These are phyloP conservation scores for Vicia sativa DNA, from an alignment of 306 rosid genomes.

Conservation along the genomic window DNA sequence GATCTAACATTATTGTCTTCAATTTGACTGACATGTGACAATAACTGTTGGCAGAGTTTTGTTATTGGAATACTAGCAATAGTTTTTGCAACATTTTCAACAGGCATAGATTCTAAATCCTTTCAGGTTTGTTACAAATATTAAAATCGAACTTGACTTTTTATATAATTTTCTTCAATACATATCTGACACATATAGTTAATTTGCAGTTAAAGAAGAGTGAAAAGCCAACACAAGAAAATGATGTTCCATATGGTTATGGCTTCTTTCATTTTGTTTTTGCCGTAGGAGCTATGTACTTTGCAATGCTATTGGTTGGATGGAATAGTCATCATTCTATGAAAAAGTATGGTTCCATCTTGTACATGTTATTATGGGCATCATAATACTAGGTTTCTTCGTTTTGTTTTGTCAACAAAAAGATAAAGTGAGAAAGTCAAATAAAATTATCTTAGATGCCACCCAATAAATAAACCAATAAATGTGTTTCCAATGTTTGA, in stretches of 20 bases:
- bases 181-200: slow-evolving; percentile 38
- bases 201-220: slow-evolving; percentile 69
- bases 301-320: slow-evolving; percentile 91
- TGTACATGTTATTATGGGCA: slow-evolving; percentile 1
- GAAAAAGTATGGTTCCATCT: slow-evolving; percentile 56
- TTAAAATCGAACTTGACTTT: slow-evolving; percentile 35
- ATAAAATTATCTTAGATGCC: not conserved
- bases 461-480: not conserved
- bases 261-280: slow-evolving; percentile 97
- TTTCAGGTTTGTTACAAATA: slow-evolving; percentile 70
- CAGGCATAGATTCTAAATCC: slow-evolving; percentile 93
- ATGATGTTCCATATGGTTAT: slow-evolving; percentile 93
- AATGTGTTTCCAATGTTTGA: not conserved
- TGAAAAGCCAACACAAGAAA: slow-evolving; percentile 61
- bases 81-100: slow-evolving; percentile 90
- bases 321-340: slow-evolving; percentile 87
- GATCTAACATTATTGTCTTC: slow-evolving; percentile 30
- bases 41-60: slow-evolving; percentile 71
- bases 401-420: slow-evolving; percentile 12
- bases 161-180: slow-evolving; percentile 30
- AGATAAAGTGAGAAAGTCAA: not conserved
- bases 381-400: slow-evolving; percentile 5
- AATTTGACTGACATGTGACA: slow-evolving; percentile 31
- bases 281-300: slow-evolving; percentile 98
- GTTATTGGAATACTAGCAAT: slow-evolving; percentile 79